A percentile compares a stretch with the other conserved stretches of the same genome.
Conservation (phyloP, 257 asterid species). For the Verbascum thapsus region DNA sequence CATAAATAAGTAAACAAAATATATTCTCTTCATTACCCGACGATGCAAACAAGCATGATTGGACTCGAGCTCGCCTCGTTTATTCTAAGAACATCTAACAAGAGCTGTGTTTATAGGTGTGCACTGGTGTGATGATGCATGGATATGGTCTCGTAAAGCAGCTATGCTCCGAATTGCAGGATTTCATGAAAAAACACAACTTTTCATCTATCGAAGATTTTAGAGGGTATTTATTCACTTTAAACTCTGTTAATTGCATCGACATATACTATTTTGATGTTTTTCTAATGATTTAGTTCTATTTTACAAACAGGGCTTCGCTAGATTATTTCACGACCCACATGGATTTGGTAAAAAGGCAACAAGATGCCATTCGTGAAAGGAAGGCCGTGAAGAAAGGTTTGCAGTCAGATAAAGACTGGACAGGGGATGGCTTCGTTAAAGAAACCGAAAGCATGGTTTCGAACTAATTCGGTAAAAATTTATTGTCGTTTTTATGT, state of each 20-base stretch:
- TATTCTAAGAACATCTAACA: constrained; percentile 22
- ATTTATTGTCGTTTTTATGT: no score
- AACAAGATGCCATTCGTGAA: constrained; percentile 67
- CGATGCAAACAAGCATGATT: no score
- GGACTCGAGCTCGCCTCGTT: no score
- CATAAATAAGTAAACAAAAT: no score
- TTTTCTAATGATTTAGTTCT: no score
- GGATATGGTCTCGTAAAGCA: constrained; percentile 83
- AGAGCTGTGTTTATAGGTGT: constrained; percentile 49
- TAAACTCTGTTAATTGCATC: not conserved
- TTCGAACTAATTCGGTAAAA: constrained; percentile 49
- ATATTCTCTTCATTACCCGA: no score
- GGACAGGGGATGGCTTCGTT: constrained; percentile 97
- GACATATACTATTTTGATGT: not conserved
- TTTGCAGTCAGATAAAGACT: constrained; percentile 82
- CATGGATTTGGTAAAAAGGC: constrained; percentile 63
- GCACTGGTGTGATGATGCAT: constrained; percentile 97
- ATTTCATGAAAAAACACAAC: constrained; percentile 76
- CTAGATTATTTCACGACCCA: constrained; percentile 78
- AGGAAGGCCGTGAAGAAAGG: constrained; percentile 80
- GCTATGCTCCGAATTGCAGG: constrained; percentile 84
- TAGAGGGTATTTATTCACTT: constrained; percentile 67
- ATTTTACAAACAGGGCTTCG: constrained; percentile 49
- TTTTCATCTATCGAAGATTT: constrained; percentile 78
- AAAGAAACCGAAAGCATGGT: constrained; percentile 92